Percentiles rank a stretch among this genome's conserved stretches.
These are phyloP conservation scores for Juglanconis oblonga DNA, from an alignment of 2,329 filamentous ascomycete species.

Conservation along the genomic window DNA sequence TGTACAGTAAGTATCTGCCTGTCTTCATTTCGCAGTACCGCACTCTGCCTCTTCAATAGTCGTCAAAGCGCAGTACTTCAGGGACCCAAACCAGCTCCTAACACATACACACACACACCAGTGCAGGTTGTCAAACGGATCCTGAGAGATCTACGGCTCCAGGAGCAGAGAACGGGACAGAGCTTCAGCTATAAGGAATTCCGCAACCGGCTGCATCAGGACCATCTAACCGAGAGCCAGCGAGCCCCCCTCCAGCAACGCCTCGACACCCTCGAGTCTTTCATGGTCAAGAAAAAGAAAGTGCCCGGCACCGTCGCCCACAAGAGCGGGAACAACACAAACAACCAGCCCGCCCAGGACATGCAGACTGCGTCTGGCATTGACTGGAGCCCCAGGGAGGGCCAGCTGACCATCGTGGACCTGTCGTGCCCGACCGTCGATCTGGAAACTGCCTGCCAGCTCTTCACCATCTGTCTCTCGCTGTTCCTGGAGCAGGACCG, in stretches of 20 bases:
- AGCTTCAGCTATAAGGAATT: slow-evolving; percentile 51
- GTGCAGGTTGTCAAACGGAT: slow-evolving; percentile 52
- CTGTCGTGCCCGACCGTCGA: slow-evolving; percentile 71
- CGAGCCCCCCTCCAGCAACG: slow-evolving; percentile 53
- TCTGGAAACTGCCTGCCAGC: slow-evolving; percentile 60
- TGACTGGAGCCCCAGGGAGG: slow-evolving; percentile 19
- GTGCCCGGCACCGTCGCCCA: too few relatives aligned
- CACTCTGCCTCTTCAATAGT: too few relatives aligned
- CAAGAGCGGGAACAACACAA: too few relatives aligned
- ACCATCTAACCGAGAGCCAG: slow-evolving; percentile 47
- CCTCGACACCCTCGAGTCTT: slow-evolving; percentile 62
- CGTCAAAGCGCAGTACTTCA: too few relatives aligned
- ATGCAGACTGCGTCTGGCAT: not conserved
- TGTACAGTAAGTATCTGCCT: slow-evolving; percentile 40
- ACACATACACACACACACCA: not conserved
- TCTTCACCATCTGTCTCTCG: slow-evolving; percentile 70
- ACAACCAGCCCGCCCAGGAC: too few relatives aligned
- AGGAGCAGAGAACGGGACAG: slow-evolving; percentile 33
- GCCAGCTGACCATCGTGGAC: slow-evolving; percentile 47
- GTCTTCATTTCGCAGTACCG: not conserved
- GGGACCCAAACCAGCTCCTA: not conserved
- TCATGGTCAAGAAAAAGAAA: slow-evolving; percentile 39
- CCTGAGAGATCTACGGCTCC: slow-evolving; percentile 51
- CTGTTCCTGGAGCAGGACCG: slow-evolving; percentile 59
- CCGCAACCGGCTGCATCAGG: slow-evolving; percentile 30